Evolutionary conservation across 1,284 basidiomycete genomes (phyloP), one percentile per base, ranked within the genome.

Genomic region (Volvariella surrecta): DNA sequence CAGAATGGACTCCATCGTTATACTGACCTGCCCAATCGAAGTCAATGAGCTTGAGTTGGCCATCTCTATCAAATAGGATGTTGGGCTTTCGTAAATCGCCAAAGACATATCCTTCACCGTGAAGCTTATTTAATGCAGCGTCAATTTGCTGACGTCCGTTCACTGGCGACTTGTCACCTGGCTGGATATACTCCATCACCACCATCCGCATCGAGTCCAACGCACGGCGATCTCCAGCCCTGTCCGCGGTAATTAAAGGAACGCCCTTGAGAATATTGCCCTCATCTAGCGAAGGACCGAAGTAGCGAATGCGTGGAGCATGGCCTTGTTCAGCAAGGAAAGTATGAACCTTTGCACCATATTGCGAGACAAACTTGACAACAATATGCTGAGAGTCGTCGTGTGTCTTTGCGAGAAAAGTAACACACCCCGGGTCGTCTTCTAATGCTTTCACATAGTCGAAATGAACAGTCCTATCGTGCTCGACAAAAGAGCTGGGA

Each of bases 1-100:
- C 11, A 16, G 10, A 15, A n/a, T n/a, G n/a, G n/a, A n/a, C n/a
- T n/a, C n/a, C n/a, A n/a, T n/a, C 21, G 6, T 44, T 18, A 35
- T 39, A 43, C 13, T 39, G 31, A 39, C 50, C 50, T 31, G 46
- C 35, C 50, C 50, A 50, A 28, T 52, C 48, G 24, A 48, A 51
- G 28, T 49, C 45, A 24, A 51, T 47, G 10, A 50, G 24, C 34
- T 50, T 44, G 32, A 48, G 37, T 28, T 44, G 30, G 7, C 32
- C 37, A 2, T 21, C 18, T 20, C 13, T n/a, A 7, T 46, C 46
- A 32, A 52, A 44, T 13, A 50, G 31, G 20, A 51, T 19, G 39
- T 47, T 49, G 2, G 31, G 41, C 2, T 3, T 3, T 16, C 46
- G 45, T 13, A 51, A 30, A 38, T 51, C 48, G n/a, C 49, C 49